Evolutionary conservation across 306 rosid species (phyloP), one percentile per base, ranked within the genome.

Genomic region (Ceratonia siliqua): DNA sequence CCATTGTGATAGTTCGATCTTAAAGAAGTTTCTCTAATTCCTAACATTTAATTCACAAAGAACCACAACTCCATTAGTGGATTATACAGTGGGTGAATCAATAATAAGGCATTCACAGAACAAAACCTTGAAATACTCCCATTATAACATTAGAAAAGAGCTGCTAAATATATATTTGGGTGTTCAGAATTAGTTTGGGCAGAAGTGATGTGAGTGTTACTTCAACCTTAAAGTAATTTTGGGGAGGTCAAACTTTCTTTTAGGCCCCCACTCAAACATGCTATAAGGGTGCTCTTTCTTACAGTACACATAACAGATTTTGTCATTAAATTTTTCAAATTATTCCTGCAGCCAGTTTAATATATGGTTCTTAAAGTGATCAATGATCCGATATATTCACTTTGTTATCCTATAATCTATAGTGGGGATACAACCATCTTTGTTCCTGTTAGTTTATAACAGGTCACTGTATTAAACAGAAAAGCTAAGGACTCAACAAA

Each of bases 21-120:
- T 58, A 45, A 24, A n/a, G 73, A 22, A 28, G 41, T 76, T 54
- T 42, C 11, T 62, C 32, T 52, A 38, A 54, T 22, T 61, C 67
- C 33, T 53, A 8, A 17, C 6, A n/a, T 45, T 46, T 50, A 2
- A 9, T 43, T n/a, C 24, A 17, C 53, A 13, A 67, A 12, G 30
- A 11, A 12, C 9, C 24, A 27, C 1, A 46, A 46, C 72, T 45
- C 8, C 10, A n/a, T 8, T 1, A 8, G 30, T 36, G 2, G 21
- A 38, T 10, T 62, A 32, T 20, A 46, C 2, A 17, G 15, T 25
- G 42, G 15, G 0, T 27, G 41, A 45, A 25, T 27, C 56, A 11
- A 22, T 24, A 9, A 13, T 46, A 45, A 28, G 42, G 8, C 1
- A 54, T 22, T 12, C 1, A 8, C 55, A 46, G 39, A 28, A 28